Base-by-base conservation (phyloP, 352 stramenopile species). In the Pythium brassicae region DNA sequence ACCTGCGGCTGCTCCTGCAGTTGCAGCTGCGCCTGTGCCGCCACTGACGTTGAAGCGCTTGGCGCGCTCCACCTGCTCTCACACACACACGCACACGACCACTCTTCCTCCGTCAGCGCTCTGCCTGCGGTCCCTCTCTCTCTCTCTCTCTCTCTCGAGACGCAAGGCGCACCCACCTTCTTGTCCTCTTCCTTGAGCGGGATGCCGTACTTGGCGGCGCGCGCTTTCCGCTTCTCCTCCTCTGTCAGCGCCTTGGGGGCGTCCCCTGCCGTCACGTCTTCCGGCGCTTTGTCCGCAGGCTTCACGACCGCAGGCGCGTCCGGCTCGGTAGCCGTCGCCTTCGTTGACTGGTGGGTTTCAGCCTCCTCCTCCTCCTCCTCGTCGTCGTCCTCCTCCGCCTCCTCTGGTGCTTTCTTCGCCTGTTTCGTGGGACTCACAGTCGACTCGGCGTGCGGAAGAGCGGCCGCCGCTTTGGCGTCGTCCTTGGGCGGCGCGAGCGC, bases 1-100 rank as follows among this genome's bases (percentile, higher is more conserved):
- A n/a, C n/a, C n/a, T n/a, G n/a, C n/a, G n/a, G n/a, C n/a, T n/a
- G n/a, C n/a, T n/a, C n/a, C n/a, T n/a, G n/a, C 39, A 23, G 7
- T n/a, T 20, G 6, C 19, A 45, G 17, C 40, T 19, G 42, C 42
- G 23, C 69, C 70, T 15, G 27, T 23, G 53, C 58, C 65, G 17
- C 69, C 68, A 40, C n/a, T n/a, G n/a, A 89, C 65, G 22, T 92
- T 74, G 62, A 92, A 94, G 23, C 83, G 80, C 74, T 94, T 92
- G 6, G 83, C 78, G 29, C 85, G 85, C 40, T 89, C 73, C 50
- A 65, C 74, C 81, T 91, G 50, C 7, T 29, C 9, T 17, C 47
- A 42, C 2, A 25, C 14, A 45, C 40, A 25, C 19, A 10, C 9
- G 17, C 4, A 8, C 3, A 15, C 34, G 10, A 27, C 29, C 52